Evolutionary conservation across 371 early-diverging fungal genomes (phyloP).

Genomic region (Smittium mucronatum): DNA sequence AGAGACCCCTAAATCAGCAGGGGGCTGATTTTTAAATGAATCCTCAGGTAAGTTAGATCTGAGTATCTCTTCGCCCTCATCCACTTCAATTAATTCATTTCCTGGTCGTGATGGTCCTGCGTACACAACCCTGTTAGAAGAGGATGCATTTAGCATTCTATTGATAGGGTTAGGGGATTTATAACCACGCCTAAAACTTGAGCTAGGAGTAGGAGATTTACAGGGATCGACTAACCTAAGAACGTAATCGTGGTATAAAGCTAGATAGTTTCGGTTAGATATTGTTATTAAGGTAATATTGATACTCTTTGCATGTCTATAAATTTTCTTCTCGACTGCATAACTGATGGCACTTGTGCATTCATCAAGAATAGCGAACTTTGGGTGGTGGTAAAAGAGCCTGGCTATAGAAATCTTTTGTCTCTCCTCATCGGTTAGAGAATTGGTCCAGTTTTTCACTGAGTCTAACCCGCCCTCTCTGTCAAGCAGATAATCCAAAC

Average conservation of each 20-base stretch:
- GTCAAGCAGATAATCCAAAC: conserved; percentile 53
- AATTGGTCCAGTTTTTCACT: conserved; percentile 73
- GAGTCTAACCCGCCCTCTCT: conserved; percentile 78
- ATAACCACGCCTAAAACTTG: conserved; percentile 68
- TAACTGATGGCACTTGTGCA: conserved; percentile 77
- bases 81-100: background rate
- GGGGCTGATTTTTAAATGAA: background rate
- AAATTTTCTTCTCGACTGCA: conserved; percentile 74
- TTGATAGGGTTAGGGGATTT: conserved; percentile 83
- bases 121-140: conserved; percentile 75
- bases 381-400: conserved; percentile 70
- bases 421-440: conserved; percentile 66
- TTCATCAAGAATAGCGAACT: conserved; percentile 77
- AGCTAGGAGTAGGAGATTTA: conserved; percentile 69
- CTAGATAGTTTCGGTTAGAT: conserved; percentile 67
- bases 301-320: conserved; percentile 57
- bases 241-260: conserved; percentile 73
- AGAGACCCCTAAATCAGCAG: conserved; percentile 7
- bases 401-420: conserved; percentile 72
- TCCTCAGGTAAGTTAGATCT: too few species aligned
- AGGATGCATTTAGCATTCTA: conserved; percentile 82
- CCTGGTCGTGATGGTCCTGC: conserved; percentile 2
- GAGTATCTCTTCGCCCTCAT: background rate
- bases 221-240: conserved; percentile 52
- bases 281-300: conserved; percentile 79